These are phyloP conservation scores for Hortaea sp. DNA, from an alignment of 2,329 filamentous ascomycete genomes.

Conservation along the genomic window DNA sequence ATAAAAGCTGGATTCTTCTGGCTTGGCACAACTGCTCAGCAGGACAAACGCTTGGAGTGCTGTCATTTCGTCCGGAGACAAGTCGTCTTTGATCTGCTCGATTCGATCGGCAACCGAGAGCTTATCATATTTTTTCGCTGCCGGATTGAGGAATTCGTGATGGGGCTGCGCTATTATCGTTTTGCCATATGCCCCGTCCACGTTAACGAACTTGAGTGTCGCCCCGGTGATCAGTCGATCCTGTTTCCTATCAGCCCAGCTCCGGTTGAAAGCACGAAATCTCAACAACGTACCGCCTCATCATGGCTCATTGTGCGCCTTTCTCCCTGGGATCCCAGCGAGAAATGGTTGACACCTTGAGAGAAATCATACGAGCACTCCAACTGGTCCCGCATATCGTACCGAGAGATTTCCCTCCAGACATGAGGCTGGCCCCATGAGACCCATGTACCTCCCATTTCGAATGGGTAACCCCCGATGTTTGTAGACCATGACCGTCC, in stretches of 20 bases:
- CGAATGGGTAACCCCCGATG: background rate
- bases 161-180: background rate
- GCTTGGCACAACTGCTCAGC: background rate
- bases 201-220: background rate
- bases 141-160: background rate
- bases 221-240: too few relatives aligned
- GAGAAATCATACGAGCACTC: background rate
- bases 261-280: too few relatives aligned
- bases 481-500: background rate
- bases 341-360: background rate
- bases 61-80: background rate
- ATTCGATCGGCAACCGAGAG: background rate
- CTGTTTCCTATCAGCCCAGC: too few relatives aligned
- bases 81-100: background rate
- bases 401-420: background rate
- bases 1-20: background rate
- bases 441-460: background rate
- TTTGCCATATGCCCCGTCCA: background rate
- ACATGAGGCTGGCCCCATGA: background rate
- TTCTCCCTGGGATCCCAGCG: background rate
- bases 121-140: background rate
- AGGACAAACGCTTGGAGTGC: background rate
- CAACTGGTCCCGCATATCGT: background rate
- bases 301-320: too few relatives aligned
- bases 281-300: too few relatives aligned